These are phyloP conservation scores for Brettanomyces sp. DNA, from an alignment of 805 yeast species.

Conservation along the genomic window DNA sequence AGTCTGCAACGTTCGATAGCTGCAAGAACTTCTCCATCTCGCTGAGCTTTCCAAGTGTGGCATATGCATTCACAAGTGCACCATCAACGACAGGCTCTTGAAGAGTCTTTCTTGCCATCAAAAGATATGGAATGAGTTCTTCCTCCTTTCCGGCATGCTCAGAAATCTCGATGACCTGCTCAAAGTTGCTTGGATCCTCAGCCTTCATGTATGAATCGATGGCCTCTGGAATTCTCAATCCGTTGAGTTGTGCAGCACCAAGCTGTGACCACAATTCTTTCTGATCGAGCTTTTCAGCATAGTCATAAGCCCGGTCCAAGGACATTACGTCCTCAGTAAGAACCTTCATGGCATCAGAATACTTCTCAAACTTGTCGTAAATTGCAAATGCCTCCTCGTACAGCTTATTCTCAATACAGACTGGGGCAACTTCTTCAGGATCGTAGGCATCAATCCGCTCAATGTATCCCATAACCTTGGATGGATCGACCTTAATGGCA, in stretches of 20 bases:
- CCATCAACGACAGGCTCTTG: conserved; percentile 93
- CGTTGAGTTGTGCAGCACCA: conserved; percentile 93
- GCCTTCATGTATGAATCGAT: conserved; percentile 88
- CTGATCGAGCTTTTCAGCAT: conserved; percentile 80
- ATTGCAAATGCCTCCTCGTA: conserved; percentile 92
- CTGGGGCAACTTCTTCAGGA: conserved; percentile 87
- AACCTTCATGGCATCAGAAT: conserved; percentile 76
- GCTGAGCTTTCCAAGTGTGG: conserved; percentile 59
- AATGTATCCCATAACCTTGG: conserved; percentile 73
- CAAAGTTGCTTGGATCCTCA: conserved; percentile 81
- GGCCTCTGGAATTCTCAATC: conserved; percentile 85
- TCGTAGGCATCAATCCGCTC: conserved; percentile 88
- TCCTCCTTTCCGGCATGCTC: conserved; percentile 96
- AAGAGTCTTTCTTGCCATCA: conserved; percentile 84
- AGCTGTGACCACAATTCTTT: conserved; percentile 90
- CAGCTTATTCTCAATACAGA: conserved; percentile 81
- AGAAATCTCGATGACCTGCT: conserved; percentile 86
- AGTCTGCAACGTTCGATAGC: conserved; percentile 86
- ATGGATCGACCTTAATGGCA: conserved; percentile 89
- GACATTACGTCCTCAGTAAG: conserved; percentile 90
- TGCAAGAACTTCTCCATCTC: conserved; percentile 82
- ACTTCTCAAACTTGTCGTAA: conserved; percentile 73
- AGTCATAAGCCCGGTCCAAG: conserved; percentile 87
- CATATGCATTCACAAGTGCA: conserved; percentile 80
- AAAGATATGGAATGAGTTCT: conserved; percentile 76